Evolutionary conservation across 139 green algal genomes (phyloP), one percentile per base, ranked within the genome.

Genomic region (Chlorella sp.): DNA sequence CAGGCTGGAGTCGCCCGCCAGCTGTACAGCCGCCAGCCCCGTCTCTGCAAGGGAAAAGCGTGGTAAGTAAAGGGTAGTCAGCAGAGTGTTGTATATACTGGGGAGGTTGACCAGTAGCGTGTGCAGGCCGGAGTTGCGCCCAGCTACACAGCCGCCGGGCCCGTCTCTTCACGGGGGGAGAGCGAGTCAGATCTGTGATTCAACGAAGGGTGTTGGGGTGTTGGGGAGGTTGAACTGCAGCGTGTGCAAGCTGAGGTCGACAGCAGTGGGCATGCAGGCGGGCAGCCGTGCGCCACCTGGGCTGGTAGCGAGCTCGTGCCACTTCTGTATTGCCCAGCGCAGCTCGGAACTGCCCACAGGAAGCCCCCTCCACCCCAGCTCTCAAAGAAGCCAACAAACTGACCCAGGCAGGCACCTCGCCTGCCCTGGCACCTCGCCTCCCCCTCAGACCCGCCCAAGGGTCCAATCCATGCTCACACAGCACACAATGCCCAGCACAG

Each of bases 1-100:
- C 39, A 98, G 86, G 28, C n/a, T 88, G 60, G 95, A 89, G 87
- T 97, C 95, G 26, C 84, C 81, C 14, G 75, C 79, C 84, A 98
- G 83, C 92, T 97, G 96, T 91, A 98, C 92, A 40, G 95, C 95
- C 39, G 93, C 94, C 90, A 91, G 91, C 30, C 91, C 95, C 64
- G 79, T 83, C 81, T 82, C 83, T 89, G 82, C 71, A 32, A 78
- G 57, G 26, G 61, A 24, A 24, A 19, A 16, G 2, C n/a, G 61
- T 61, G 26, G 61, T 32, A 3, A 53, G 37, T 15, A 3, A 19
- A 34, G 5, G 4, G 12, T 19, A 37, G 26, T 19, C 69, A 37
- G 69, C 22, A 18, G 64, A 28, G 26, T 77, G 26, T 37, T 18
- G 26, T 28, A 11, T 19, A 37, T 28, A 77, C 21, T 57, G 36